phyloP scores from a whole-genome alignment of 345 rosid species.

The Erodium maritimum region DNA sequence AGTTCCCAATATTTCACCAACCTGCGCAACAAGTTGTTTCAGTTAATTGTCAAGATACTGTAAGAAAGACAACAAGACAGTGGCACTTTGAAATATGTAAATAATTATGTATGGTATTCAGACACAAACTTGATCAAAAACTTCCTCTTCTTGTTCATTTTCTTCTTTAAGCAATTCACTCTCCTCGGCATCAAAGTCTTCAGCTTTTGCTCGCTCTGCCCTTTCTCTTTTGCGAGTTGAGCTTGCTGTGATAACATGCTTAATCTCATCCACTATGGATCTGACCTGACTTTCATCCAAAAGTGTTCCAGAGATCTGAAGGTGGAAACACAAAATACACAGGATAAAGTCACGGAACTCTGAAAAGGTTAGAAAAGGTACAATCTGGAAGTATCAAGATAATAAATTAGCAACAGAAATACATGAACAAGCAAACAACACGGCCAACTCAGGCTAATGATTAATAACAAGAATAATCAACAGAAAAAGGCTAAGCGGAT shows the following conservation, averaged over 20 bases:
- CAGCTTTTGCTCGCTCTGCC: conserved; percentile 88
- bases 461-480: no score
- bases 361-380: no score
- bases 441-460: no score
- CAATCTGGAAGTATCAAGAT: no score
- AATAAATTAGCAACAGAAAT: no score
- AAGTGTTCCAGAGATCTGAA: conserved; percentile 72
- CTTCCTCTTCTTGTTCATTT: conserved; percentile 99
- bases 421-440: no score
- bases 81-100: neutral
- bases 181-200: conserved; percentile 98
- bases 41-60: neutral
- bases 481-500: no score
- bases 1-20: conserved; percentile 98
- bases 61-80: neutral
- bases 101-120: neutral
- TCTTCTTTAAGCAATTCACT: conserved; percentile 95
- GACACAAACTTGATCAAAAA: conserved; percentile 90
- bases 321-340: conserved; percentile 9
- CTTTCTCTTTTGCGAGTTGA: conserved; percentile 87
- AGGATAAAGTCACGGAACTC: neutral
- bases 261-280: conserved; percentile 84
- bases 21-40: conserved; percentile 30
- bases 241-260: conserved; percentile 92
- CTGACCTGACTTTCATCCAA: conserved; percentile 81